phyloP scores from a whole-genome alignment of 2,329 filamentous ascomycete species.

The Hymenoscyphus repandus region DNA sequence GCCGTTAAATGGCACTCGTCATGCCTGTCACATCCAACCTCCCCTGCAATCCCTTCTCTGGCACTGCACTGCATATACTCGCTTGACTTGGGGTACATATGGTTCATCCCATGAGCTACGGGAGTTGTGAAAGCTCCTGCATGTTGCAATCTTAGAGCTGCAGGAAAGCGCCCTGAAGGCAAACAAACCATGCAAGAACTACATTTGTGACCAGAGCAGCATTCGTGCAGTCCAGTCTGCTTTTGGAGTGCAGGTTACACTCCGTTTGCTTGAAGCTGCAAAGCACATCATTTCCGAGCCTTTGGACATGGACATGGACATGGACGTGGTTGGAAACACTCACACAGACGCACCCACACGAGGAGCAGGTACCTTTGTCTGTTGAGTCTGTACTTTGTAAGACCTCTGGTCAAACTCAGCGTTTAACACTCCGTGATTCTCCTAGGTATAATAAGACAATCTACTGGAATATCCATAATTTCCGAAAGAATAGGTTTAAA shows the following conservation, averaged over 20 bases:
- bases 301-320: neutral
- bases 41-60: too few relatives aligned
- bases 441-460: too few relatives aligned
- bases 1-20: too few relatives aligned
- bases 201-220: neutral
- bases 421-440: too few relatives aligned
- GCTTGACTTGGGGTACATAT: neutral
- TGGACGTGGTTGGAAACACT: neutral
- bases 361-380: too few relatives aligned
- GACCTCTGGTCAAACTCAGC: too few relatives aligned
- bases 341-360: too few relatives aligned
- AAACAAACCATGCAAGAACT: neutral
- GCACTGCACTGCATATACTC: neutral
- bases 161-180: neutral
- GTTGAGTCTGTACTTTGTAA: too few relatives aligned
- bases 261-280: constrained; percentile 1
- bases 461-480: too few relatives aligned
- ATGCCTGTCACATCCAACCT: too few relatives aligned
- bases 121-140: neutral
- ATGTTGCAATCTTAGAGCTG: neutral
- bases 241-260: neutral
- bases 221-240: neutral
- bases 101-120: constrained; percentile 5
- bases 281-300: neutral
- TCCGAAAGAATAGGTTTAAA: too few relatives aligned